Evolutionary conservation across 345 rosid species (phyloP), one percentile per base, ranked within the genome.

Genomic region (Ceriops zippeliana): DNA sequence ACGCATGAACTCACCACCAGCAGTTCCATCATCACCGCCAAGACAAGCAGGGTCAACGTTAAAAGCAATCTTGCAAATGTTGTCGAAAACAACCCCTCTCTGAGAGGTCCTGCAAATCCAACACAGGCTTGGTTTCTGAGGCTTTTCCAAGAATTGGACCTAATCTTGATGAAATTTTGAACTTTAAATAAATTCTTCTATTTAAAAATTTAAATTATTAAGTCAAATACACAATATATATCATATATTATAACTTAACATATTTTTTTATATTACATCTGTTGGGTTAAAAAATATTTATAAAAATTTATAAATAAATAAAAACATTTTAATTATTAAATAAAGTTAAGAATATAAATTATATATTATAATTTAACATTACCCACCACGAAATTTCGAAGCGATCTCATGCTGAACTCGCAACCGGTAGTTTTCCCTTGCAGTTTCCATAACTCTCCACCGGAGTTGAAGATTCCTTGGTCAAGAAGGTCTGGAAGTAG

Each of bases 361-460:
- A 28, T 28, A 28, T 28, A 28, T 28, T 28, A 2, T 2, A 3
- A 28, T 17, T 72, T 65, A 0, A 79, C 80, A 42, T 62, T 75
- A 2, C 68, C 79, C 76, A 80, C 52, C 19, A 69, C 75, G 53
- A 83, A 83, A 53, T 68, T 76, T 6, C 79, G 46, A 10, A 76
- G 82, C 5, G 84, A 83, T 62, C 47, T 76, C 54, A 81, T 78
- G 69, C 67, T 83, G 77, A 83, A 80, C 58, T 76, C 81, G 53
- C 80, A 79, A 79, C 84, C 75, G 22, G 82, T 77, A 24, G 79
- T 80, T 66, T 83, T 80, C 28, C 86, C 59, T 67, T 80, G 84
- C 26, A 76, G 37, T 59, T 62, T 73, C 86, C 86, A 83, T 9
- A 71, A 21, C 17, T 80, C 75, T 1, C 79, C 84, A 42, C 78